Evolutionary conservation across 345 rosid species (phyloP).

Genomic region (Heritiera fomes): DNA sequence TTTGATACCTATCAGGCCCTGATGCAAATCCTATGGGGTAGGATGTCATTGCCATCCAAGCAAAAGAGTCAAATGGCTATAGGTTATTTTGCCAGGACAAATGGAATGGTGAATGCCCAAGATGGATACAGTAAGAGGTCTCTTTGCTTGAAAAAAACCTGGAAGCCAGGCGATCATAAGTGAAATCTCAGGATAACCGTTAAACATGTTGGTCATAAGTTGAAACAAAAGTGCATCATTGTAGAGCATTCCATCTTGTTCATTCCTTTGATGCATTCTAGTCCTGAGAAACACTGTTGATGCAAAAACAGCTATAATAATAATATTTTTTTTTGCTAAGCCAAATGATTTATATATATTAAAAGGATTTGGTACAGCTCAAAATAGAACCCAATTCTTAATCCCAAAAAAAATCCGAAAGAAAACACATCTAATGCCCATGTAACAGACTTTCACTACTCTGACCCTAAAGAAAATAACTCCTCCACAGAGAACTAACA

Average conservation of each 20-base stretch:
- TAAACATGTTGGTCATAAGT: constrained; percentile 72
- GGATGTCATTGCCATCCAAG: constrained; percentile 67
- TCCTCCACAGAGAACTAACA: too few relatives aligned
- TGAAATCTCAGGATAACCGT: constrained; percentile 80
- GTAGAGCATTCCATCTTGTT: constrained; percentile 50
- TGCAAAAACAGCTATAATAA: constrained; percentile 50
- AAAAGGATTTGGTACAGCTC: too few relatives aligned
- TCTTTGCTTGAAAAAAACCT: constrained; percentile 88
- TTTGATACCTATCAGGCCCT: constrained; percentile 56
- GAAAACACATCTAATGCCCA: too few relatives aligned
- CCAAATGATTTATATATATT: too few relatives aligned
- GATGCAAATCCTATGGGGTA: constrained; percentile 77
- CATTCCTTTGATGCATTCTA: constrained; percentile 57
- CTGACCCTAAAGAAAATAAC: too few relatives aligned
- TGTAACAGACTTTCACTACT: too few relatives aligned
- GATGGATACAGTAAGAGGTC: constrained; percentile 81
- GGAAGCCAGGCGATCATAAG: constrained; percentile 71
- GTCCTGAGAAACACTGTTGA: constrained; percentile 66
- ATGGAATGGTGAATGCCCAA: constrained; percentile 79
- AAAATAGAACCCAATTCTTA: too few relatives aligned
- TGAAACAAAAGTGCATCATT: constrained; percentile 52
- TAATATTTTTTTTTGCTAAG: too few relatives aligned
- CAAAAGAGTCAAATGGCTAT: constrained; percentile 66
- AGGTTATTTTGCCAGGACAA: constrained; percentile 61
- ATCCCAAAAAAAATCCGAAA: too few relatives aligned